Percentiles rank a stretch among this genome's conserved stretches.
phyloP scores from a whole-genome alignment of 73 alveolate species.

The Blepharisma stoltei region DNA sequence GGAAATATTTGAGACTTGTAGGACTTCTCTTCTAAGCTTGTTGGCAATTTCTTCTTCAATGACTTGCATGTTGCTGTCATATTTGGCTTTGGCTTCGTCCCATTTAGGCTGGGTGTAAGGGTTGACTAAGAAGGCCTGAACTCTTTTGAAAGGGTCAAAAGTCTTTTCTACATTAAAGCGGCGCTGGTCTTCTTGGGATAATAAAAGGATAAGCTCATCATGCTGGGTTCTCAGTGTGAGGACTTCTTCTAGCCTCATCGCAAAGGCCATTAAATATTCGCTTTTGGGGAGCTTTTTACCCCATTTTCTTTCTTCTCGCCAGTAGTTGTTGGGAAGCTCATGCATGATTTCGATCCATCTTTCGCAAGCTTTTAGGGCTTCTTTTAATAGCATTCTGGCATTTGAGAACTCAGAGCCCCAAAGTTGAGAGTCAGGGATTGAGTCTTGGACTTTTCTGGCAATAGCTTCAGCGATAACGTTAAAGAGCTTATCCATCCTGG shows the following conservation, averaged over 20 bases:
- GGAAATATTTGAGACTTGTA: neutral
- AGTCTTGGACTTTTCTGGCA: slow-evolving; percentile 54
- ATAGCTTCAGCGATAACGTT: slow-evolving; percentile 46
- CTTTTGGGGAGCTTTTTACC: slow-evolving; percentile 43
- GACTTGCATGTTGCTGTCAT: slow-evolving; percentile 50
- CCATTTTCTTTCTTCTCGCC: slow-evolving; percentile 50
- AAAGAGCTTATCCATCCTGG: slow-evolving; percentile 59
- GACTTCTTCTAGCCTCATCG: slow-evolving; percentile 52
- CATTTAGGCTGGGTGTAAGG: slow-evolving; percentile 47
- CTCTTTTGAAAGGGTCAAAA: slow-evolving; percentile 65
- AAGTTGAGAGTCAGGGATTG: slow-evolving; percentile 44
- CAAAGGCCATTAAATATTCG: slow-evolving; percentile 43
- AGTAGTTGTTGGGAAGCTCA: slow-evolving; percentile 41
- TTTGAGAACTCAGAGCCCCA: slow-evolving; percentile 58
- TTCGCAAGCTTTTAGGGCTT: slow-evolving; percentile 55
- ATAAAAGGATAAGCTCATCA: slow-evolving; percentile 66
- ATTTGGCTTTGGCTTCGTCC: slow-evolving; percentile 55
- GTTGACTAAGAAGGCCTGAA: slow-evolving; percentile 59
- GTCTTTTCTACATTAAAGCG: slow-evolving; percentile 50
- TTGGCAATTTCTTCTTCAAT: slow-evolving; percentile 57
- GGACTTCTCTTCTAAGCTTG: slow-evolving; percentile 58
- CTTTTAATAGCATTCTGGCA: slow-evolving; percentile 60
- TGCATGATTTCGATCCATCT: slow-evolving; percentile 54
- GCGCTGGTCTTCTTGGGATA: slow-evolving; percentile 63
- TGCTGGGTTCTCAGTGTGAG: slow-evolving; percentile 58